phyloP scores from a whole-genome alignment of 176 grass and related monocot genomes.

The Carex cristatella region DNA sequence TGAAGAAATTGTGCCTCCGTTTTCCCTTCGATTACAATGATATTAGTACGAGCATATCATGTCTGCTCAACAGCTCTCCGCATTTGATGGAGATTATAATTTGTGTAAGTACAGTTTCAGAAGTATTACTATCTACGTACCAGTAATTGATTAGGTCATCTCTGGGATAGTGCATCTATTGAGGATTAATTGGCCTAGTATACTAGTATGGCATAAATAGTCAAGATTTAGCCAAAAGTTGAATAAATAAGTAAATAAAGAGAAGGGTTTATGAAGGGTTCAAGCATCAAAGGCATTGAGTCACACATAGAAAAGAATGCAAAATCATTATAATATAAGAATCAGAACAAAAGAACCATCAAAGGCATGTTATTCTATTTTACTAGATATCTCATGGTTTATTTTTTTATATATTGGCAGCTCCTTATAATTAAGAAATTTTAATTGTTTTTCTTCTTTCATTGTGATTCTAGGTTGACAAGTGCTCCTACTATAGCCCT shows the following conservation, averaged over 20 bases:
- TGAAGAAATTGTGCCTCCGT: too few species aligned
- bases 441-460: not conserved
- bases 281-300: too few species aligned
- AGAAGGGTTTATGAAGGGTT: not conserved
- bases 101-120: too few species aligned
- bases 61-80: constrained; percentile 33
- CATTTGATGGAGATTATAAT: too few species aligned
- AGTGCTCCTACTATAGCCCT: too few species aligned
- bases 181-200: not conserved
- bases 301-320: not conserved
- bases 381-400: not conserved
- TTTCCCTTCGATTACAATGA: too few species aligned
- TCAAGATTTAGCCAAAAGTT: not conserved
- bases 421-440: too few species aligned
- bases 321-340: not conserved
- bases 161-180: too few species aligned
- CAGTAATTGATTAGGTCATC: too few species aligned
- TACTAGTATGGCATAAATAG: not conserved
- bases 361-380: not conserved
- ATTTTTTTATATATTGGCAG: too few species aligned
- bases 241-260: not conserved
- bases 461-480: not conserved
- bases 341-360: not conserved
- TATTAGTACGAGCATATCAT: constrained; percentile 17
- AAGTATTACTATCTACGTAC: too few species aligned